These are phyloP conservation scores for Serpula lacrymans DNA, from an alignment of 768 basidiomycete species.

Conservation along the genomic window DNA sequence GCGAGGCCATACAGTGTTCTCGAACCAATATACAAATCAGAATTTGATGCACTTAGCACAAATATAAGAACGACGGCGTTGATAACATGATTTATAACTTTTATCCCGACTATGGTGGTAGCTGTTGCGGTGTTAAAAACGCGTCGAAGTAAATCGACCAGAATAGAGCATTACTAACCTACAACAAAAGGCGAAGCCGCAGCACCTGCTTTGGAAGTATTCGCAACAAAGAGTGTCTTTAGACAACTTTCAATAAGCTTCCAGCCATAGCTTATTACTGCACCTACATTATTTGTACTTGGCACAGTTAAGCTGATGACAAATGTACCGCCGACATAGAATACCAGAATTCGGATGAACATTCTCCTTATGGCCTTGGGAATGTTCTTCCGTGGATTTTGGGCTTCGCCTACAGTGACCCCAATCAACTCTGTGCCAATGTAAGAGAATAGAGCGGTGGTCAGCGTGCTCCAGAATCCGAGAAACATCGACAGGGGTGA, in stretches of 20 bases:
- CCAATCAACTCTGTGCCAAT: conserved; percentile 41
- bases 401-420: conserved; percentile 30
- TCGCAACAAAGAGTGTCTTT: conserved; percentile 24
- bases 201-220: conserved; percentile 24
- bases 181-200: conserved; percentile 39
- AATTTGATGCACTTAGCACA: conserved; percentile 46
- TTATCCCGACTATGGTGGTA: conserved; percentile 42
- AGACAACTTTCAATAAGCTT: too few species aligned
- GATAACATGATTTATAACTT: conserved; percentile 39
- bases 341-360: conserved; percentile 32
- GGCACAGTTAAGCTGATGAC: conserved; percentile 40
- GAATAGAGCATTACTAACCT: conserved; percentile 28
- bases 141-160: too few species aligned
- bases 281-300: conserved; percentile 33
- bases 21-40: conserved; percentile 54
- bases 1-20: conserved; percentile 47
- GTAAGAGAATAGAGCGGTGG: conserved; percentile 28
- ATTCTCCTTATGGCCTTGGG: conserved; percentile 39
- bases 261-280: conserved; percentile 11
- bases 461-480: conserved; percentile 30
- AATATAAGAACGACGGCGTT: conserved; percentile 43
- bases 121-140: conserved; percentile 20
- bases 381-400: conserved; percentile 42
- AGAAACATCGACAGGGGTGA: conserved; percentile 32
- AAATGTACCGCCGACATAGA: conserved; percentile 31